Conservation (phyloP, 2,329 filamentous ascomycete species). For the Proliferodiscus dingleyae region DNA sequence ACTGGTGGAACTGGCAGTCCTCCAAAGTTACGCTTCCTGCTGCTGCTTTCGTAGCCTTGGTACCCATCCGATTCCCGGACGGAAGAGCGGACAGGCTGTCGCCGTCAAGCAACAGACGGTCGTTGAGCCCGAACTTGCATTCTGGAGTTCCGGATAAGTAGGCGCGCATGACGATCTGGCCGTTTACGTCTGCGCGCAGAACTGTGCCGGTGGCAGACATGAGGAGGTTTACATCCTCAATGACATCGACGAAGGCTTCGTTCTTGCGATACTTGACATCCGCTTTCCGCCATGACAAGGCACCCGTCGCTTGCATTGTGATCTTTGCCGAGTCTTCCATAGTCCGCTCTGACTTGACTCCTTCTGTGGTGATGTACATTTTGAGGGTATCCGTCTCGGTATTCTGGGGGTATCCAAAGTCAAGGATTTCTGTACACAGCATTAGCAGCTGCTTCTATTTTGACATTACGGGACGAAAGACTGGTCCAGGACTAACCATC, state of each 20-base stretch:
- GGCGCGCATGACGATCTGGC: constrained; percentile 97
- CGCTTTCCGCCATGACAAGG: constrained; percentile 91
- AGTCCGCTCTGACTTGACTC: constrained; percentile 83
- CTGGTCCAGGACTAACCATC: constrained; percentile 58
- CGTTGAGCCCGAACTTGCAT: constrained; percentile 98
- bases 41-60: constrained; percentile 90
- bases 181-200: constrained; percentile 90
- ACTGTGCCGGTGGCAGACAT: constrained; percentile 98
- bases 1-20: constrained; percentile 98
- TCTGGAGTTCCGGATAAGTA: constrained; percentile 95
- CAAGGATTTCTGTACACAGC: constrained; percentile 72
- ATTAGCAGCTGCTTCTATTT: constrained; percentile 10
- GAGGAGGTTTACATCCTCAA: constrained; percentile 96
- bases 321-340: constrained; percentile 95
- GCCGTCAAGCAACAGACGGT: constrained; percentile 84
- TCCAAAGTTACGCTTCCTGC: constrained; percentile 94
- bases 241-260: constrained; percentile 98
- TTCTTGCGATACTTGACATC: constrained; percentile 99
- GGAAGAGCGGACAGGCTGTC: constrained; percentile 61
- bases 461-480: neutral
- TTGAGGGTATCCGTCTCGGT: constrained; percentile 98
- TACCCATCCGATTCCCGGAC: constrained; percentile 71
- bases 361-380: constrained; percentile 99
- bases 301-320: constrained; percentile 98
- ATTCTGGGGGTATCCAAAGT: constrained; percentile 98